Evolutionary conservation across 1,139 yeast species (phyloP), one percentile per base, ranked within the genome.

Genomic region (Scheffersomyces illinoinensis): DNA sequence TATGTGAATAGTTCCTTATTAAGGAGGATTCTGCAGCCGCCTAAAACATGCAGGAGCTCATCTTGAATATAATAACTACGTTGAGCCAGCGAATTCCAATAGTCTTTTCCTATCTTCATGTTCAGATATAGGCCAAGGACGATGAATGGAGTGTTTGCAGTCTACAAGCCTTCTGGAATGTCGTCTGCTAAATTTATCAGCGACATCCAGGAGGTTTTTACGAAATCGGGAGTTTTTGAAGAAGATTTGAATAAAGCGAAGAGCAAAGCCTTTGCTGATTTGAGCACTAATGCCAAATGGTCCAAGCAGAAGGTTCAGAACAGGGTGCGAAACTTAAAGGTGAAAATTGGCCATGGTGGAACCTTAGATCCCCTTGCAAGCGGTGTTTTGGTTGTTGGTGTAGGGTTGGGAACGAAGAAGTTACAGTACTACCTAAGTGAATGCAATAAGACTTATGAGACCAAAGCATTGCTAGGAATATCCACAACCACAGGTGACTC

Each of bases 291-390:
- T 76, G 81, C 64, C 73, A 84, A 73, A 72, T 83, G 76, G 83
- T 78, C 76, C 71, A 79, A 64, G 73, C 75, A 71, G 68, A 76
- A 72, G 70, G 82, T 74, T 66, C 79, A 65, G 58, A 81, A 86
- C 59, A 82, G 82, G 57, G 77, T 83, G 47, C 75, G 83, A 54
- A 76, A 79, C 56, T 75, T 84, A n/a, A 87, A 87, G 67, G 85
- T 93, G 43, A 95, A 96, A 70, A 89, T 95, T 78, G 99, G 99
- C 1, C 99, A 96, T 73, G 99, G 99, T 7, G 99, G 99, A 6
- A 95, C 99, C 0, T 79, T 96, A 53, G 99, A 96, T 69, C 98
- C 98, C 0, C 74, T 92, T 58, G 99, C 99, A 0, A 87, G 93
- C 43, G 99, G 99, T 8, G 95, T 95, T 1, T 74, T 95, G 59